These are phyloP conservation scores for Coemansia sp. DNA, from an alignment of 192 early-diverging fungal species.

Conservation along the genomic window DNA sequence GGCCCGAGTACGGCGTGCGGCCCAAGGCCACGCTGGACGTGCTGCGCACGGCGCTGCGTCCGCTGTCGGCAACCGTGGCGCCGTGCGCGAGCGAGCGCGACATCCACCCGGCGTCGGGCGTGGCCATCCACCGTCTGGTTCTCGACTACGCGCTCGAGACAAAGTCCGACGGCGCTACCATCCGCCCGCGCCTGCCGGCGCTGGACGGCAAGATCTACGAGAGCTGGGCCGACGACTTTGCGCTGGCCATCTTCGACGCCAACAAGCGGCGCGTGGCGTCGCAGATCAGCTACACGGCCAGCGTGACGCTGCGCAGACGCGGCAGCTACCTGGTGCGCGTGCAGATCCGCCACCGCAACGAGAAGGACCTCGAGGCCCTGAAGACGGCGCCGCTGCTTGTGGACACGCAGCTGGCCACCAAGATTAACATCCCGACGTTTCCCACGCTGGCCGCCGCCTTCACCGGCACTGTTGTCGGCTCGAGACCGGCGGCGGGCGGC, in stretches of 20 bases:
- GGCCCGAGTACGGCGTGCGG: slow-evolving; percentile 69
- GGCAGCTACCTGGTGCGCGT: slow-evolving; percentile 85
- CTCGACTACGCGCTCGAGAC: slow-evolving; percentile 75
- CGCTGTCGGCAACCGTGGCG: slow-evolving; percentile 61
- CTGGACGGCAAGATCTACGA: slow-evolving; percentile 72
- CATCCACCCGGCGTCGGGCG: slow-evolving; percentile 61
- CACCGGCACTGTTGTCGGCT: slow-evolving; percentile 60
- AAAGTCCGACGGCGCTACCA: slow-evolving; percentile 49
- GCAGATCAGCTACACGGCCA: slow-evolving; percentile 73
- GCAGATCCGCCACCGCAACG: slow-evolving; percentile 69
- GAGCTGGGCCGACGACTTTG: slow-evolving; percentile 67
- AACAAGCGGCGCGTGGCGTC: slow-evolving; percentile 72
- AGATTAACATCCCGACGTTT: slow-evolving; percentile 31
- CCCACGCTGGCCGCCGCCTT: slow-evolving; percentile 45
- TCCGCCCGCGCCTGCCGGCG: slow-evolving; percentile 56
- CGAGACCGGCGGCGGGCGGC: slow-evolving; percentile 54
- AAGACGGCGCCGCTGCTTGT: slow-evolving; percentile 62
- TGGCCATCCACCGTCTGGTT: slow-evolving; percentile 69
- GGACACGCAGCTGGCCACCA: slow-evolving; percentile 63
- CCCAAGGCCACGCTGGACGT: slow-evolving; percentile 58
- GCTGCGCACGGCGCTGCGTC: slow-evolving; percentile 68
- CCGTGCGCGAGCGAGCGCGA: slow-evolving; percentile 75
- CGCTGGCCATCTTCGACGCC: slow-evolving; percentile 70
- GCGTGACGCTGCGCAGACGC: slow-evolving; percentile 64
- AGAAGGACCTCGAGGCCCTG: slow-evolving; percentile 76